A percentile compares a stretch with the other conserved stretches of the same genome.
phyloP scores from a whole-genome alignment of 2,329 filamentous ascomycete species.

The Chrysoporthe cubensis region DNA sequence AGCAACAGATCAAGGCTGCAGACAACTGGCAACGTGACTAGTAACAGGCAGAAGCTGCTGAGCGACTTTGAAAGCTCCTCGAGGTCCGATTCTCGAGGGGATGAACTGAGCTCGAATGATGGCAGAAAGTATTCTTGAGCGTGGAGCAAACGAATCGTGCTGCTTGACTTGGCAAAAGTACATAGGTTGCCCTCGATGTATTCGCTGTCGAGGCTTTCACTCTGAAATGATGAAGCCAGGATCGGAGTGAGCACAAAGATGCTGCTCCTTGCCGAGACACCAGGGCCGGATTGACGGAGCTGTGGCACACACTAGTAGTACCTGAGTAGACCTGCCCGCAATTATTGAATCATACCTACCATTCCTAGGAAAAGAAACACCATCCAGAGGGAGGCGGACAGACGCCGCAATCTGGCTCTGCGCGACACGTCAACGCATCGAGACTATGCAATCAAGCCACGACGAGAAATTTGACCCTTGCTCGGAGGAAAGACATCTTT shows the following conservation, averaged over 20 bases:
- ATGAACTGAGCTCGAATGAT: too few relatives aligned
- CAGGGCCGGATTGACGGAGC: background rate
- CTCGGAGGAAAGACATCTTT: background rate
- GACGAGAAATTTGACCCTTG: background rate
- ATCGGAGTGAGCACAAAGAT: background rate
- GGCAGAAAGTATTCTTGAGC: too few relatives aligned
- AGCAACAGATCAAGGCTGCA: background rate
- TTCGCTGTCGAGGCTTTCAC: background rate
- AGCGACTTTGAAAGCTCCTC: too few relatives aligned
- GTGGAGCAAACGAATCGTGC: too few relatives aligned
- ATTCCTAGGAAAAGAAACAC: background rate
- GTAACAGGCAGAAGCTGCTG: too few relatives aligned
- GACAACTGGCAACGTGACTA: background rate
- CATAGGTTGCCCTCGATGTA: background rate
- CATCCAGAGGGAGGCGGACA: background rate
- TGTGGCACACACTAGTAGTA: background rate
- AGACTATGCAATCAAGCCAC: background rate
- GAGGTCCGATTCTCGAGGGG: too few relatives aligned
- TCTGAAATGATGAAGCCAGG: background rate
- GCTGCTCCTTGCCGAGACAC: background rate
- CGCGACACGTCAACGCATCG: background rate
- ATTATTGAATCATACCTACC: background rate
- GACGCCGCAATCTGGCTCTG: background rate
- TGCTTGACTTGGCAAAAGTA: too few relatives aligned
- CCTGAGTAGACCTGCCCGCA: background rate